These are phyloP conservation scores for Trametes polyzona DNA, from an alignment of 1,284 basidiomycete species.

Conservation along the genomic window DNA sequence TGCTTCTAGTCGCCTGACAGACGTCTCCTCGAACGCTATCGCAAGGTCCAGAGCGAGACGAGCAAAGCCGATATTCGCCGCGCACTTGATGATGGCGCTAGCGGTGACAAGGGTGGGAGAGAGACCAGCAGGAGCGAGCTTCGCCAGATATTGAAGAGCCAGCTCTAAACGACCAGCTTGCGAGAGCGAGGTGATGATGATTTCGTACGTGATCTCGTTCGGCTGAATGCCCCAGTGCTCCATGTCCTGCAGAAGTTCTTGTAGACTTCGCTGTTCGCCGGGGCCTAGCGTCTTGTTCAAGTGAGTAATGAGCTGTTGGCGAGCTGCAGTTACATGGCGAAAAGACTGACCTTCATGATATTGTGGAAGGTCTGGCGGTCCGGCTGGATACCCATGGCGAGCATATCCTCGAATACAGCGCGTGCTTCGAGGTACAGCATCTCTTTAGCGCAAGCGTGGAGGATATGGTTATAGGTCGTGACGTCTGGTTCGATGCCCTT, in stretches of 20 bases:
- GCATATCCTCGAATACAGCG: conserved; percentile 78
- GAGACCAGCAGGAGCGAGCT: conserved; percentile 51
- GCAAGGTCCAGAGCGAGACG: conserved; percentile 74
- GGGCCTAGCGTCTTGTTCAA: background rate
- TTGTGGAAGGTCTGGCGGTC: conserved; percentile 64
- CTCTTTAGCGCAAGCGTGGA: conserved; percentile 49
- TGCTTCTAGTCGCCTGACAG: conserved; percentile 55
- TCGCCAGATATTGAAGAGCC: conserved; percentile 57
- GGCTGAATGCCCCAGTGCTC: conserved; percentile 48
- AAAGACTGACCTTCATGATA: conserved; percentile 57
- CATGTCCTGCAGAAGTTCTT: conserved; percentile 50
- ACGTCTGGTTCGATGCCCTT: conserved; percentile 52
- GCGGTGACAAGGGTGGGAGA: conserved; percentile 53
- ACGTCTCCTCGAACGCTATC: conserved; percentile 55
- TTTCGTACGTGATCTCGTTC: conserved; percentile 55
- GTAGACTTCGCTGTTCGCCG: conserved; percentile 27
- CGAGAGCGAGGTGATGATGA: conserved; percentile 54
- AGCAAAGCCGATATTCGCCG: conserved; percentile 52
- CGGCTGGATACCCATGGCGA: conserved; percentile 56
- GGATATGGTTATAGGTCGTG: conserved; percentile 57
- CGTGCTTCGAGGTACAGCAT: conserved; percentile 55
- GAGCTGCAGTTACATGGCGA: background rate
- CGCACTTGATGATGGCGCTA: conserved; percentile 52
- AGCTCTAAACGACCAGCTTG: conserved; percentile 61
- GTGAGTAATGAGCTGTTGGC: background rate